Evolutionary conservation across 768 basidiomycete species (phyloP), one percentile per base, ranked within the genome.

Genomic region (Trametes maxima): DNA sequence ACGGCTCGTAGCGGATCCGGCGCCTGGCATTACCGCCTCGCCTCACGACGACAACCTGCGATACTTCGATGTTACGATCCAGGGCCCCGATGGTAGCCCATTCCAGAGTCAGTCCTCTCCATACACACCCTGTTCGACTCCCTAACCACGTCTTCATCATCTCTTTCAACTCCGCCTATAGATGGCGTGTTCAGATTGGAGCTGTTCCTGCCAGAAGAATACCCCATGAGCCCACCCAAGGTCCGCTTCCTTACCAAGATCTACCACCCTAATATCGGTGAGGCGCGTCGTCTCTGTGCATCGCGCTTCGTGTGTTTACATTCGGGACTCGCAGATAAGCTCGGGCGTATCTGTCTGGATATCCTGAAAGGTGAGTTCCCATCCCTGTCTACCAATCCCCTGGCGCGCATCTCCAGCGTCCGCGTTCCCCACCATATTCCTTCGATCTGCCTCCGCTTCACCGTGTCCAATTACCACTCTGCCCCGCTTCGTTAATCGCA

Each of bases 221-320:
- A 99, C 77, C 97, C 97, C 1, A 99, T 99, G 97, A 92, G 90
- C 51, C 96, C 97, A 0, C 97, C 97, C 22, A 99, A 99, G 78
- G 97, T 99, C 59, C 84, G 96, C 67, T 98, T 96, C 79, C 79
- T 97, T 68, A 97, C 95, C 58, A 95, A 95, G 88, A 96, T 98
- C 80, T 95, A 96, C 80, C 95, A 98, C 76, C 95, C 97, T 49
- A 99, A 99, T 75, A 99, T 99, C 78, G 96, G 96, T 97, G 72
- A 70, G 92, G 76, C 48, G 50, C 46, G 39, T 14, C 48, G 28
- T 57, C 46, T 28, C 39, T 44, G 36, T 53, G 12, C 12, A 22
- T 36, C 17, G 22, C 43, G 36, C 53, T 36, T 28, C 62, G 35
- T 43, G 45, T 50, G 25, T 7, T 55, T 22, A 21, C 14, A 40